phyloP scores from a whole-genome alignment of 2,329 filamentous ascomycete genomes.

The Cadophora gregata region DNA sequence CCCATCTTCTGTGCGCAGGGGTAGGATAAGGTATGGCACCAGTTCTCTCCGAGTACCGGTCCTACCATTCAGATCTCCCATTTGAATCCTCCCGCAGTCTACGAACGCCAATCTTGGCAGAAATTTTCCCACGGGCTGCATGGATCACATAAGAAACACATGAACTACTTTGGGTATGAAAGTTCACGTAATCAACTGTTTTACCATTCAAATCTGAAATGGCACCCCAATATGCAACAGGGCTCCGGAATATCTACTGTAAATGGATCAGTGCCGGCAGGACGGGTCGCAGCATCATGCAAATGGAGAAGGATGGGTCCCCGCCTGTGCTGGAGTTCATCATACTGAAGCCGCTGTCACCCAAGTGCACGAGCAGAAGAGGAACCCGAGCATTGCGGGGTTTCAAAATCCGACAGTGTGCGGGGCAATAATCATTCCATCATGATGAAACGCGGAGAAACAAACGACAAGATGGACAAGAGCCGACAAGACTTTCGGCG shows the following conservation, averaged over 20 bases:
- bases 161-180: neutral
- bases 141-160: neutral
- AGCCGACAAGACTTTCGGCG: neutral
- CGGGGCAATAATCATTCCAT: too few species aligned
- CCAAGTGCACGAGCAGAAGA: neutral
- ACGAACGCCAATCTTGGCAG: too few species aligned
- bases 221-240: neutral
- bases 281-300: neutral
- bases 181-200: neutral
- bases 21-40: too few species aligned
- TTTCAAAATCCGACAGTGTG: neutral
- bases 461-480: neutral
- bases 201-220: neutral
- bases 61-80: too few species aligned
- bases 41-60: too few species aligned
- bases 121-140: neutral
- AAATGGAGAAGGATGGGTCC: neutral
- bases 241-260: neutral
- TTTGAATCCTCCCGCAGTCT: too few species aligned
- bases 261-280: neutral
- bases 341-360: constrained; percentile 9
- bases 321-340: neutral
- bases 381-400: neutral
- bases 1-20: too few species aligned
- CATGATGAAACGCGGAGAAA: neutral